phyloP scores from a whole-genome alignment of 2,329 filamentous ascomycete species.

The Paecilomyces dactylethromorphus region DNA sequence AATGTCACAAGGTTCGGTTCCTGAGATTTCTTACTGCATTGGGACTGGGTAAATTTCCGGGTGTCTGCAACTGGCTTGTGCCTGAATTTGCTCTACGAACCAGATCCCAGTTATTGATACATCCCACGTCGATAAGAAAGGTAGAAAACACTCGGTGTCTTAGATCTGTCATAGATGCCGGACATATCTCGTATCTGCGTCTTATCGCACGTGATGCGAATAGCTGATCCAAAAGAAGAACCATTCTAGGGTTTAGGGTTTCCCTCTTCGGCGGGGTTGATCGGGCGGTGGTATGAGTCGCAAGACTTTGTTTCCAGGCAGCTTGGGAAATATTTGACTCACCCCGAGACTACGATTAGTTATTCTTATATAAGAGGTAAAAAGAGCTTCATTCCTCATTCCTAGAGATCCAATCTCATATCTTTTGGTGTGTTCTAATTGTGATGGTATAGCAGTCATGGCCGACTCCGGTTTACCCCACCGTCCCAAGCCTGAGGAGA shows the following conservation, averaged over 20 bases:
- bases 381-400: background rate
- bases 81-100: background rate
- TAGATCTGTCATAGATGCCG: too few relatives aligned
- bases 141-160: too few relatives aligned
- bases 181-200: background rate
- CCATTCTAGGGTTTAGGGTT: constrained; percentile 31
- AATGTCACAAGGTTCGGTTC: background rate
- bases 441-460: constrained; percentile 18
- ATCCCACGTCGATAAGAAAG: background rate
- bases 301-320: constrained; percentile 1
- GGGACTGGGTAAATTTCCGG: background rate
- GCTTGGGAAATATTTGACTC: constrained; percentile 1
- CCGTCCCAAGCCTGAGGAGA: constrained; percentile 33
- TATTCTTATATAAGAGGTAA: background rate
- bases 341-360: background rate
- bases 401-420: background rate
- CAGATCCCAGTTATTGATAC: too few relatives aligned
- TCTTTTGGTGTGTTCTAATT: background rate
- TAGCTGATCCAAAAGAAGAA: constrained; percentile 3
- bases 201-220: background rate
- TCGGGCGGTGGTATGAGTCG: constrained; percentile 11
- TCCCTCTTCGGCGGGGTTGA: constrained; percentile 22
- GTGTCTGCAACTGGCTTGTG: background rate
- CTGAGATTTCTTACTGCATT: background rate
- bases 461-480: constrained; percentile 33